These are phyloP conservation scores for Chlamydomonas sp. DNA, from an alignment of 139 green algal species.

Conservation along the genomic window DNA sequence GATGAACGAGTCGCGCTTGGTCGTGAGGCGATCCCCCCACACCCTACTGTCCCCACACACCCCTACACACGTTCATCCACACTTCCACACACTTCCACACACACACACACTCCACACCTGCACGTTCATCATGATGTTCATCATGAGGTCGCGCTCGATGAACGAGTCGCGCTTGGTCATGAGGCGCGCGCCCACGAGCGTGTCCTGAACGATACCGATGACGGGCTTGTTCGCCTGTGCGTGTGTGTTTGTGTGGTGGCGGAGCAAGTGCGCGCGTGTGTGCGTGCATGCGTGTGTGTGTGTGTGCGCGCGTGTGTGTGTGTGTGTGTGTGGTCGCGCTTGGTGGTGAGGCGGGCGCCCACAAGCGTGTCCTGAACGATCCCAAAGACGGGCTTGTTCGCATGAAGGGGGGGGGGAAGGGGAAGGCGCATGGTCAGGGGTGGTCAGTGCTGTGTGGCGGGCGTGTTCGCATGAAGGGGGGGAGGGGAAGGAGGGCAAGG, in stretches of 20 bases:
- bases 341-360: slow-evolving; percentile 83
- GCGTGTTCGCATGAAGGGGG: no score
- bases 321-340: no score
- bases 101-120: slow-evolving; percentile 11
- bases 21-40: no score
- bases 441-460: no score
- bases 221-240: slow-evolving; percentile 95
- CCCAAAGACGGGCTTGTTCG: slow-evolving; percentile 97
- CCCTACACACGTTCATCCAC: slow-evolving; percentile 38
- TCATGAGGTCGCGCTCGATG: slow-evolving; percentile 92
- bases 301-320: no score
- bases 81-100: neutral
- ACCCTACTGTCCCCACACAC: no score
- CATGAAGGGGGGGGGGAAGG: no score
- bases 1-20: slow-evolving; percentile 97
- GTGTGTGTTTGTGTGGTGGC: no score
- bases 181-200: slow-evolving; percentile 77
- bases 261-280: no score
- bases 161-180: slow-evolving; percentile 98
- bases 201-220: slow-evolving; percentile 98
- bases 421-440: no score
- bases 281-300: no score
- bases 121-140: slow-evolving; percentile 96
- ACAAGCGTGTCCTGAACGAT: slow-evolving; percentile 97
- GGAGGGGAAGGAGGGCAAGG: no score